Conservation (phyloP, 306 rosid species). For the Arachis hypogaea region DNA sequence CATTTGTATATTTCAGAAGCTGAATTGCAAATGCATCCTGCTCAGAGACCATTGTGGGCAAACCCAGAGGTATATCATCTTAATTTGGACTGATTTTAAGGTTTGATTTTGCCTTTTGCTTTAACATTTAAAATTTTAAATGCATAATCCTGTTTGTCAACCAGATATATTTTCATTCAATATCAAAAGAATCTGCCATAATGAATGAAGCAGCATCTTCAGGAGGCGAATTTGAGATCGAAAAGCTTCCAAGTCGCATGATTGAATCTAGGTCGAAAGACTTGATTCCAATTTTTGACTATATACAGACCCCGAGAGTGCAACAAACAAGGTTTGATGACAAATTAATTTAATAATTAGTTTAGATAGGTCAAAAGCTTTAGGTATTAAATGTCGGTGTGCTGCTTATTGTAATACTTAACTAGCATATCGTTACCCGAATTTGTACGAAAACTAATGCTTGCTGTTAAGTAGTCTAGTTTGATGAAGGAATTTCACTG, state of each 20-base stretch:
- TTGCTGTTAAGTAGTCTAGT: neutral
- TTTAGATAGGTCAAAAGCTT: neutral
- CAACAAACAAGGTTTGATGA: constrained; percentile 64
- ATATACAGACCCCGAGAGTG: constrained; percentile 54
- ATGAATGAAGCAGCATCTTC: constrained; percentile 53
- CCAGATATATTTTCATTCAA: constrained; percentile 81
- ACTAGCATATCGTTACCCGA: neutral
- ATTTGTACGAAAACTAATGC: neutral
- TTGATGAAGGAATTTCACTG: constrained; percentile 18
- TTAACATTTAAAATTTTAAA: constrained; percentile 27
- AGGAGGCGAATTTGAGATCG: constrained; percentile 81
- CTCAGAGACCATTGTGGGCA: constrained; percentile 72
- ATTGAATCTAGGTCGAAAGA: constrained; percentile 78
- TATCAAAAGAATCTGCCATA: constrained; percentile 54
- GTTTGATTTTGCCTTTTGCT: constrained; percentile 17
- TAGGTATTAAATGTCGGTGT: neutral
- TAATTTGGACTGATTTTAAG: constrained; percentile 17
- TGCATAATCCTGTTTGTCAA: constrained; percentile 37
- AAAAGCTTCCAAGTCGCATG: constrained; percentile 68
- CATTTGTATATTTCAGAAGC: constrained; percentile 93
- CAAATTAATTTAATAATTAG: constrained; percentile 22
- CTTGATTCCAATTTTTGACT: constrained; percentile 79
- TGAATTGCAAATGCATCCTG: constrained; percentile 87
- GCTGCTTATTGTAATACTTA: constrained; percentile 10
- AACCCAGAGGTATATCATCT: constrained; percentile 67